Conservation (phyloP, 2,329 filamentous ascomycete genomes). For the Ascosphaera acerosa region DNA sequence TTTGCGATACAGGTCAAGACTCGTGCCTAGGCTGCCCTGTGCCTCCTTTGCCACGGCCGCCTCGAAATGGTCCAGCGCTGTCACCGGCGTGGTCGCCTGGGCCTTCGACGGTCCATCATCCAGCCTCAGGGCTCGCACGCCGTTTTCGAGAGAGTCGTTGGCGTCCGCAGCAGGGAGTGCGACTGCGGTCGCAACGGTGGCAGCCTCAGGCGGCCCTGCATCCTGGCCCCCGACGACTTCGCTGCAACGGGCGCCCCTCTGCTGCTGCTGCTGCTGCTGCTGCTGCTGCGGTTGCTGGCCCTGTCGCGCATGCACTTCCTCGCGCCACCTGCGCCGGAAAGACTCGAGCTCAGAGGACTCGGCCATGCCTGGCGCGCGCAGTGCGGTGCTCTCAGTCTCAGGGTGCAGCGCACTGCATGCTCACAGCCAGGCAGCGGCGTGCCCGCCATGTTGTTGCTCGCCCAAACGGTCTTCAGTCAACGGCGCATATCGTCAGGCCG, state of each 20-base stretch:
- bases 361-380: conserved; percentile 13
- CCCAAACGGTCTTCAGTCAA: too few relatives aligned
- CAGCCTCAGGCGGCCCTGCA: conserved; percentile 2
- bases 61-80: conserved; percentile 83
- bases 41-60: conserved; percentile 70
- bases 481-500: too few relatives aligned
- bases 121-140: background rate
- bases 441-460: too few relatives aligned
- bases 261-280: conserved; percentile 4
- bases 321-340: conserved; percentile 66
- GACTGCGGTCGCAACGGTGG: background rate
- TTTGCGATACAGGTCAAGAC: conserved; percentile 63
- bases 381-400: conserved; percentile 11
- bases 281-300: conserved; percentile 10
- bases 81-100: conserved; percentile 29
- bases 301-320: conserved; percentile 39
- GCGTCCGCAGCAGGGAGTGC: background rate
- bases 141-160: background rate
- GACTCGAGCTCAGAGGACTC: conserved; percentile 50
- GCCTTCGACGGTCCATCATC: conserved; percentile 14
- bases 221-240: conserved; percentile 4
- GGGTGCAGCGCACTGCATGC: too few relatives aligned
- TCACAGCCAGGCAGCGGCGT: too few relatives aligned
- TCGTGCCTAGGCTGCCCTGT: conserved; percentile 68
- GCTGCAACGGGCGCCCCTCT: background rate